These are phyloP conservation scores for Blastocystis sp. DNA, from an alignment of 352 stramenopile species.

Conservation along the genomic window DNA sequence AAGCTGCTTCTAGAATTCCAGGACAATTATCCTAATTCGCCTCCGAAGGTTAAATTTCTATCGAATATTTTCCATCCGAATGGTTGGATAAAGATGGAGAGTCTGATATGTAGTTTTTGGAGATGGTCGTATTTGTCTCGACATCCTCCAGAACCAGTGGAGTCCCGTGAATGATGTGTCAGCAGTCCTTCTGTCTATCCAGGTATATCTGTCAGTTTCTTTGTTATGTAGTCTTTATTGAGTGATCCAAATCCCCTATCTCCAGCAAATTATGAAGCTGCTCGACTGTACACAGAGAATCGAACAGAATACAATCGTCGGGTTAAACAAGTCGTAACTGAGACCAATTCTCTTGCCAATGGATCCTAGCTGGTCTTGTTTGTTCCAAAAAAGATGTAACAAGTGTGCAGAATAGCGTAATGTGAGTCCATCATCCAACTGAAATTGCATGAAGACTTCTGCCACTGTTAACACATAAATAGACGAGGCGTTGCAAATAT, in stretches of 20 bases:
- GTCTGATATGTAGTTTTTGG: conserved; percentile 73
- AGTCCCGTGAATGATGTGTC: conserved; percentile 99
- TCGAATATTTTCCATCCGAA: conserved; percentile 99
- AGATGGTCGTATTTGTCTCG: conserved; percentile 85
- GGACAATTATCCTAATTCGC: conserved; percentile 99
- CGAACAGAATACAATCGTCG: conserved; percentile 95
- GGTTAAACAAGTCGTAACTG: conserved; percentile 94
- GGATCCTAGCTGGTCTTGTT: background rate
- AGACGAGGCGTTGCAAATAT: background rate
- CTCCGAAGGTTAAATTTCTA: conserved; percentile 90
- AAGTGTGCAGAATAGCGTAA: background rate
- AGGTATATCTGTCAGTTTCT: background rate
- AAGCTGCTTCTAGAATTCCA: conserved; percentile 95
- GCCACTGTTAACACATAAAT: background rate
- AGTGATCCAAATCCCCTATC: conserved; percentile 97
- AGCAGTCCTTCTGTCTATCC: conserved; percentile 96
- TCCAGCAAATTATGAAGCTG: conserved; percentile 94
- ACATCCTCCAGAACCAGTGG: conserved; percentile 99
- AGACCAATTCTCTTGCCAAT: conserved; percentile 71
- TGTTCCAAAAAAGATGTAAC: conserved; percentile 30
- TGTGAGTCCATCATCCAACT: background rate
- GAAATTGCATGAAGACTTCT: background rate
- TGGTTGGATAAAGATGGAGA: conserved; percentile 65
- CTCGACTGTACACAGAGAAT: conserved; percentile 94
- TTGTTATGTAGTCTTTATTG: conserved; percentile 81